Base-by-base conservation (phyloP, 2,329 filamentous ascomycete genomes). In the Calycina marina region DNA sequence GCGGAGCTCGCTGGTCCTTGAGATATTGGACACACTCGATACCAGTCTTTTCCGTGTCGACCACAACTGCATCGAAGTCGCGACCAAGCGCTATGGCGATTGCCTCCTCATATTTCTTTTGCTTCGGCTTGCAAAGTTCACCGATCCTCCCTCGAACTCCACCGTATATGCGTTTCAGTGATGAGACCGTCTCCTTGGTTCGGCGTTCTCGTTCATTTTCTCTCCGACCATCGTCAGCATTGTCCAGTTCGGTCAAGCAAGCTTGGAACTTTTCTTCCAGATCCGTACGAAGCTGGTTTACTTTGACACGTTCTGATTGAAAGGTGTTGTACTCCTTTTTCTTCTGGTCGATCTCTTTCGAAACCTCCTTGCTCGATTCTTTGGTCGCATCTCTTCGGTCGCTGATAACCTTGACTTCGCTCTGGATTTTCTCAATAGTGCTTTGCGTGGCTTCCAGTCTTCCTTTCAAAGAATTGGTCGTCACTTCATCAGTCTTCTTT, bases 51-150 rank as follows among this genome's bases (percentile, higher is more conserved):
- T 96, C 85, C 2, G 84, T 88, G 47, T 98, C 90, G 6, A 96
- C 88, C 30, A 98, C 75, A 26, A 98, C 79, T 0, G 86, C 82
- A 54, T 98, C 88, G 53, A 93, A 93, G 50, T 96, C 82, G 34
- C 83, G 75, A 31, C 90, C 90, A 4, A 98, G 70, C 5, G 93
- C 85, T 14, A 84, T 92, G 47, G 83, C 84, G 41, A 98, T 82
- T 28, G 90, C 90, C 44, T 90, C 83, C 41, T 90, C 82, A 49
- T 77, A 98, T 55, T 94, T 96, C 59, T 93, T 94, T 59, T 94
- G 84, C 56, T 94, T 96, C 1, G 90, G 88, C 43, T 83, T 86
- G 60, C 90, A 94, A 25, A 98, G 69, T 43, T 93, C 84, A 40
- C 84, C 83, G 28, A 96, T 72, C 28, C 88, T 77, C 13, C 90